A percentile compares a stretch with the other conserved stretches of the same genome.
These are phyloP conservation scores for Boletellus sp. DNA, from an alignment of 768 basidiomycete genomes.

Conservation along the genomic window DNA sequence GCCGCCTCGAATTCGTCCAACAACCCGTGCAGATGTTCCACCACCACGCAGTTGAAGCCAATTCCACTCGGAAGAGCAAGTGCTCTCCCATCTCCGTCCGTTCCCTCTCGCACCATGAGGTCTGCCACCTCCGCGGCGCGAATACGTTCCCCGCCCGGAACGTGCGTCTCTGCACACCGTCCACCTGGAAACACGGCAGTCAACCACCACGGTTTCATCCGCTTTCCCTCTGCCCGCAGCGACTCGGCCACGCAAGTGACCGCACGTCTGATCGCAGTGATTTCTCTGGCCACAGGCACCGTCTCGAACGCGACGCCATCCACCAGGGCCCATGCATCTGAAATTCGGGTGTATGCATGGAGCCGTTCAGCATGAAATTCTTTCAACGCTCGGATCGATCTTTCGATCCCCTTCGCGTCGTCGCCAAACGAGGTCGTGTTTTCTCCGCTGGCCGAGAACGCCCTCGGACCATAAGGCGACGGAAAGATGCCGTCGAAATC, in stretches of 20 bases:
- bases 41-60: slow-evolving; percentile 72
- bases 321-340: slow-evolving; percentile 49
- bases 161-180: slow-evolving; percentile 39
- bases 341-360: slow-evolving; percentile 46
- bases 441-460: slow-evolving; percentile 29
- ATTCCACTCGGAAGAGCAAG: slow-evolving; percentile 47
- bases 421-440: slow-evolving; percentile 45
- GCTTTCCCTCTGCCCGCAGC: slow-evolving; percentile 17
- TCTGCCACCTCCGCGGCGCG: slow-evolving; percentile 41
- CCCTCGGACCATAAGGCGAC: slow-evolving; percentile 65
- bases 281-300: slow-evolving; percentile 62
- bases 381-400: slow-evolving; percentile 49
- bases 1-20: slow-evolving; percentile 34
- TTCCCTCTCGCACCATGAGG: slow-evolving; percentile 33
- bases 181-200: slow-evolving; percentile 58
- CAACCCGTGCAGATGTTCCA: slow-evolving; percentile 41
- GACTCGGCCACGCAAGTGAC: slow-evolving; percentile 38
- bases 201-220: slow-evolving; percentile 72
- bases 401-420: slow-evolving; percentile 30
- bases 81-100: slow-evolving; percentile 7
- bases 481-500: slow-evolving; percentile 78
- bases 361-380: slow-evolving; percentile 65
- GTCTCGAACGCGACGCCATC: slow-evolving; percentile 78
- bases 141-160: slow-evolving; percentile 23
- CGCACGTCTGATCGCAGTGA: slow-evolving; percentile 60